These are phyloP conservation scores for maize (Zea mays) DNA, from an alignment of 176 grass and related monocot genomes.

Conservation along the genomic window Zm-B73-REFERENCE-NAM-5.0 NC_050096.1:153052001-153052500, in stretches of 20 bases:
- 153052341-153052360: conserved; percentile 27
- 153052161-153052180: neutral
- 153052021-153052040: too few relatives aligned
- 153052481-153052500: neutral
- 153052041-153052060: too few relatives aligned
- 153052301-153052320: neutral
- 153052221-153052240: neutral
- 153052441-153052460: neutral
- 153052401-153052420: conserved; percentile 26
- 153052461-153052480: neutral
- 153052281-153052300: neutral
- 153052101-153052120: too few relatives aligned
- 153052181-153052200: neutral
- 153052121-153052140: too few relatives aligned
- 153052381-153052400: conserved; percentile 36
- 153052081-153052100: too few relatives aligned
- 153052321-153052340: conserved; percentile 6
- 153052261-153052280: conserved; percentile 2
- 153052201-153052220: neutral
- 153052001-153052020: too few relatives aligned
- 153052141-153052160: neutral
- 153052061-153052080: too few relatives aligned
- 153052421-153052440: conserved; percentile 39
- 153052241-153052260: conserved; percentile 14
- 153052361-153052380: conserved; percentile 39